phyloP scores from a whole-genome alignment of 192 early-diverging fungal genomes.

The Coemansia sp. region DNA sequence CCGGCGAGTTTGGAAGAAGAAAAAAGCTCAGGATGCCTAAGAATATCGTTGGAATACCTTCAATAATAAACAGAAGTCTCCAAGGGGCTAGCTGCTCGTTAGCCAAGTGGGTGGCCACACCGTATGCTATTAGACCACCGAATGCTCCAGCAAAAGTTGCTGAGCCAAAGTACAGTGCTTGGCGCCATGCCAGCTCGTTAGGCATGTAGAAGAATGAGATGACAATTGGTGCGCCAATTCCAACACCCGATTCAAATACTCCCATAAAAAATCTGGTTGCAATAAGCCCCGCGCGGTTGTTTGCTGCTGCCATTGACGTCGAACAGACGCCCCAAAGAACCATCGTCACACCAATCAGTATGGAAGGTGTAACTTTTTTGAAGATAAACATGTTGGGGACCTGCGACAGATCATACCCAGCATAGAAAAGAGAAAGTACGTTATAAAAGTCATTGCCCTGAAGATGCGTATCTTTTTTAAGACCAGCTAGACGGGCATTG shows the following conservation, averaged over 20 bases:
- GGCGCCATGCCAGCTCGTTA: conserved; percentile 62
- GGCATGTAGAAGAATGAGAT: conserved; percentile 71
- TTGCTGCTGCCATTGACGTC: conserved; percentile 59
- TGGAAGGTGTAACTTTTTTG: conserved; percentile 58
- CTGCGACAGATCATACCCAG: conserved; percentile 70
- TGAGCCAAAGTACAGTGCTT: conserved; percentile 64
- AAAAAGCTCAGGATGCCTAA: conserved; percentile 56
- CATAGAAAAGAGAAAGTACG: conserved; percentile 53
- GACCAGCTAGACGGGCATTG: conserved; percentile 60
- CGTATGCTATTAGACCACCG: conserved; percentile 70
- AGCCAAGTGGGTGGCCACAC: conserved; percentile 55
- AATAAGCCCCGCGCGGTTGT: conserved; percentile 26
- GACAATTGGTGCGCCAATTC: conserved; percentile 68
- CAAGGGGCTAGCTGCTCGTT: conserved; percentile 58
- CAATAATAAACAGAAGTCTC: conserved; percentile 74
- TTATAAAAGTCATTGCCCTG: conserved; percentile 50
- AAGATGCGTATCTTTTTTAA: conserved; percentile 49
- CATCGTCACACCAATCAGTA: conserved; percentile 64
- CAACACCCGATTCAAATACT: conserved; percentile 64
- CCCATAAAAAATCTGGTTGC: conserved; percentile 56
- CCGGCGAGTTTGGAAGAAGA: conserved; percentile 58
- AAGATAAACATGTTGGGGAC: conserved; percentile 75
- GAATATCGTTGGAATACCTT: conserved; percentile 60
- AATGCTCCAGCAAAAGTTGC: conserved; percentile 73
- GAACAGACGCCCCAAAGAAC: conserved; percentile 68